Percentiles rank a stretch among this genome's conserved stretches.
These are phyloP conservation scores for Mrakia gelida DNA, from an alignment of 768 basidiomycete genomes.

Conservation along the genomic window DNA sequence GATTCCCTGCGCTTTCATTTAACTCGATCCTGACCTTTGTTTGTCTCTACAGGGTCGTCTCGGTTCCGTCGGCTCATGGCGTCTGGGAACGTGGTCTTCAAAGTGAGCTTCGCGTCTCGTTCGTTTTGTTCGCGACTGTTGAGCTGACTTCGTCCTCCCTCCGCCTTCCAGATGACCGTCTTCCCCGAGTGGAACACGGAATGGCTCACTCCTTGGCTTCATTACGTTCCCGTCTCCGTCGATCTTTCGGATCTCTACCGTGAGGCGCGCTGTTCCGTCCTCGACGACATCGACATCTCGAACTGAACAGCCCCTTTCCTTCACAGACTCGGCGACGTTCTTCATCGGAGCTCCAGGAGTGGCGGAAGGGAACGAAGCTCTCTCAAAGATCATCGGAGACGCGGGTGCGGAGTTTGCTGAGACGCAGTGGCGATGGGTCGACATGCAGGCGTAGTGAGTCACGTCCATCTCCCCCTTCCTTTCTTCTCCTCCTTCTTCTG, in stretches of 20 bases:
- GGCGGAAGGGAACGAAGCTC: background rate
- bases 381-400: constrained; percentile 5
- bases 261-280: background rate
- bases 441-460: constrained; percentile 24
- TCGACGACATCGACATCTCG: background rate
- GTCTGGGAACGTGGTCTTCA: constrained; percentile 18
- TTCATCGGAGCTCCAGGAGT: constrained; percentile 23
- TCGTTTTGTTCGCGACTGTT: background rate
- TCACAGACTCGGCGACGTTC: constrained; percentile 14
- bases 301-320: background rate
- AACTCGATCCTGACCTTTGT: background rate
- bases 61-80: constrained; percentile 21
- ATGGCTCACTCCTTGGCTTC: constrained; percentile 41
- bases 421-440: constrained; percentile 23
- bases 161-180: constrained; percentile 10
- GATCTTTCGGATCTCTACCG: constrained; percentile 34
- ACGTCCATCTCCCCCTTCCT: background rate
- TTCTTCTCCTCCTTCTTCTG: background rate
- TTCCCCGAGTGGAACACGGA: constrained; percentile 28
- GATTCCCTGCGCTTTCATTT: no score
- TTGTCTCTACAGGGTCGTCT: constrained; percentile 10
- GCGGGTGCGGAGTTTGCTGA: background rate
- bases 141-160: background rate
- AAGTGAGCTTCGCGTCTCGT: background rate
- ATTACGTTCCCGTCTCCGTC: constrained; percentile 41